These are phyloP conservation scores for Kodamaea anthophila DNA, from an alignment of 1,139 yeast species.

Conservation along the genomic window DNA sequence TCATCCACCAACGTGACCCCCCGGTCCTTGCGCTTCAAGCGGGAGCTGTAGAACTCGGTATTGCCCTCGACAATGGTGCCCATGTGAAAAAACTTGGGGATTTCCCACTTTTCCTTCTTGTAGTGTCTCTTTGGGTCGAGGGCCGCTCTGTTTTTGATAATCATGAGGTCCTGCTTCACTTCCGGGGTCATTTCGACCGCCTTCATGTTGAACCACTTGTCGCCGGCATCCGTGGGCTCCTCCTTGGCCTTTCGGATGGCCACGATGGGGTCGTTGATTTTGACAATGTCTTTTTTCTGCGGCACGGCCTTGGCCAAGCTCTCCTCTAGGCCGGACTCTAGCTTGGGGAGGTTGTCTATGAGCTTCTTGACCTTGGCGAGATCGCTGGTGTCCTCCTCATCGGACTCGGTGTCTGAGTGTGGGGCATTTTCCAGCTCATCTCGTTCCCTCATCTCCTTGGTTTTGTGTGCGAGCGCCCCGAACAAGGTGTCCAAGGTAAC, in stretches of 20 bases:
- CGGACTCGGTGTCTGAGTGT: constrained; percentile 2
- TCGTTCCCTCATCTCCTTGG: constrained; percentile 4
- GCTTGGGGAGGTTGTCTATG: constrained; percentile 31
- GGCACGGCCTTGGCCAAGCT: constrained; percentile 12
- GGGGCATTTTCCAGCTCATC: constrained; percentile 1
- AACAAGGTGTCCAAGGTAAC: constrained; percentile 12
- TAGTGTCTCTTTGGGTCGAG: constrained; percentile 95
- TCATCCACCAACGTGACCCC: constrained; percentile 79
- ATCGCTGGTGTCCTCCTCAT: constrained; percentile 5
- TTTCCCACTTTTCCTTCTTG: constrained; percentile 76
- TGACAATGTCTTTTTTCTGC: constrained; percentile 19
- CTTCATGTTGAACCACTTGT: constrained; percentile 80
- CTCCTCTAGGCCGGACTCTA: constrained; percentile 24
- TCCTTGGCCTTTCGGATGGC: constrained; percentile 13
- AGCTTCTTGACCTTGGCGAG: constrained; percentile 25
- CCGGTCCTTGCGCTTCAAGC: constrained; percentile 65
- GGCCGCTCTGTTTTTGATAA: constrained; percentile 82
- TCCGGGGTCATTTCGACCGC: constrained; percentile 72
- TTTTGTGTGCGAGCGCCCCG: constrained; percentile 11
- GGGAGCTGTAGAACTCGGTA: constrained; percentile 69
- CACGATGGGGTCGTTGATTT: constrained; percentile 48
- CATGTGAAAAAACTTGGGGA: constrained; percentile 78
- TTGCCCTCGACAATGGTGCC: constrained; percentile 86
- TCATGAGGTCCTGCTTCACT: constrained; percentile 68
- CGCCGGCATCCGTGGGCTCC: constrained; percentile 36